These are phyloP conservation scores for Ophiostoma novo-ulmi DNA, from an alignment of 2,329 filamentous ascomycete genomes.

Conservation along the genomic window DNA sequence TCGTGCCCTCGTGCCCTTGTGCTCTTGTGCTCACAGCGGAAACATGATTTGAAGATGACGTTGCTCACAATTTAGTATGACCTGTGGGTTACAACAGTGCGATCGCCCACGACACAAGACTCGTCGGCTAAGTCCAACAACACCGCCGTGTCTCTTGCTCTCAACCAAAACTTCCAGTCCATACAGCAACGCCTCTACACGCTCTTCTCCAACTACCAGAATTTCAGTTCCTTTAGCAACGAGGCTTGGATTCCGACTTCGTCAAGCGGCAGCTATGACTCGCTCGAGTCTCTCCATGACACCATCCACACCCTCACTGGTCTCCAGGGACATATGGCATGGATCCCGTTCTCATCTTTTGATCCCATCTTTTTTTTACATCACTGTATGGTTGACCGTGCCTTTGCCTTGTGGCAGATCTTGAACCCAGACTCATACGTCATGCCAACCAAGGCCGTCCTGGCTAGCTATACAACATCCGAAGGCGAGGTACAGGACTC, in stretches of 20 bases:
- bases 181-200: conserved; percentile 62
- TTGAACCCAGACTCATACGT: conserved; percentile 66
- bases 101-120: conserved; percentile 45
- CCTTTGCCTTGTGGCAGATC: conserved; percentile 72
- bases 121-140: conserved; percentile 54
- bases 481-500: conserved; percentile 51
- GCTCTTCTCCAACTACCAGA: conserved; percentile 61
- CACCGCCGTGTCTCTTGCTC: conserved; percentile 46
- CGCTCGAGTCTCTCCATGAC: conserved; percentile 61
- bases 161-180: conserved; percentile 49
- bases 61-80: conserved; percentile 44
- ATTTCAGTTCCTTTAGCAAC: conserved; percentile 66
- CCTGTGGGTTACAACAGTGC: conserved; percentile 55
- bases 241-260: conserved; percentile 54
- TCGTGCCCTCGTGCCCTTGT: neutral
- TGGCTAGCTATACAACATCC: conserved; percentile 56
- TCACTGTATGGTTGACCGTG: conserved; percentile 68
- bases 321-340: conserved; percentile 62
- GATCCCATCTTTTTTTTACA: conserved; percentile 76
- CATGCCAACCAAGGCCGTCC: conserved; percentile 48
- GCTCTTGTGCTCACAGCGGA: neutral
- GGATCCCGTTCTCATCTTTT: conserved; percentile 67
- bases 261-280: conserved; percentile 52
- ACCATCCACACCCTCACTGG: conserved; percentile 57
- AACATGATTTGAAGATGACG: neutral